Percentiles rank a stretch among this genome's conserved stretches.
Evolutionary conservation across 2,329 filamentous ascomycete genomes (phyloP).

Genomic region (Penicillium freii): DNA sequence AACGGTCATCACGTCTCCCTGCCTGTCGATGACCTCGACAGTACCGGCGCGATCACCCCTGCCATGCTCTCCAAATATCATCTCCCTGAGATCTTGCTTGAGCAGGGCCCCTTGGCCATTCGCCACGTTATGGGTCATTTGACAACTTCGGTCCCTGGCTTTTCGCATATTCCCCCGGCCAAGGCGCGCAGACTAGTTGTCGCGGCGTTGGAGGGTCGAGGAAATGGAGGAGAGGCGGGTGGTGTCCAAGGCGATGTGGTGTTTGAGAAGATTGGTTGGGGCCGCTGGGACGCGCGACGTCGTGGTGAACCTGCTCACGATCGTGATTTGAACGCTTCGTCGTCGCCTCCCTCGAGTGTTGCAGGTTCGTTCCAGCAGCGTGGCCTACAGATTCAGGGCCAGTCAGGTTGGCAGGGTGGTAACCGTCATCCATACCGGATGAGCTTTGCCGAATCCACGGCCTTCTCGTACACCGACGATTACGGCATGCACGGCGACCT

Average conservation of each 20-base stretch:
- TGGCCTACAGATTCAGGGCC: constrained; percentile 50
- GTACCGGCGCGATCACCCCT: constrained; percentile 78
- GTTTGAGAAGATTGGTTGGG: constrained; percentile 97
- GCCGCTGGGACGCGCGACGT: constrained; percentile 84
- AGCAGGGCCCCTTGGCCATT: constrained; percentile 87
- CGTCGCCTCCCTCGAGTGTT: constrained; percentile 55
- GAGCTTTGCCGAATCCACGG: constrained; percentile 68
- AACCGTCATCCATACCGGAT: constrained; percentile 51
- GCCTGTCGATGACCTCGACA: constrained; percentile 58
- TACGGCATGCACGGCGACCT: constrained; percentile 59
- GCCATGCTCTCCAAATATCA: constrained; percentile 83
- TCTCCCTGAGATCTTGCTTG: constrained; percentile 83
- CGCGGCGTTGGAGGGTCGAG: constrained; percentile 80
- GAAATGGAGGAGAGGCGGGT: constrained; percentile 52
- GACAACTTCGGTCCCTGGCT: constrained; percentile 88
- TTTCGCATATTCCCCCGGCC: constrained; percentile 80
- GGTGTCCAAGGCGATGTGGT: constrained; percentile 57
- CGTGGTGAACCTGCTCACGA: constrained; percentile 57
- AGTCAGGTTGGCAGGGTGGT: constrained; percentile 34
- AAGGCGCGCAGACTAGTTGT: constrained; percentile 91
- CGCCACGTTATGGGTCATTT: constrained; percentile 93
- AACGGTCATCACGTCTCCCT: constrained; percentile 40
- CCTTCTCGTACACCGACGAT: constrained; percentile 70
- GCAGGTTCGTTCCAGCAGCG: constrained; percentile 45
- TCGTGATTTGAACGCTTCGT: constrained; percentile 40